Percentiles rank a stretch among this genome's conserved stretches.
These are phyloP conservation scores for Helicosporidium sp. DNA, from an alignment of 139 green algal genomes.

Conservation along the genomic window DNA sequence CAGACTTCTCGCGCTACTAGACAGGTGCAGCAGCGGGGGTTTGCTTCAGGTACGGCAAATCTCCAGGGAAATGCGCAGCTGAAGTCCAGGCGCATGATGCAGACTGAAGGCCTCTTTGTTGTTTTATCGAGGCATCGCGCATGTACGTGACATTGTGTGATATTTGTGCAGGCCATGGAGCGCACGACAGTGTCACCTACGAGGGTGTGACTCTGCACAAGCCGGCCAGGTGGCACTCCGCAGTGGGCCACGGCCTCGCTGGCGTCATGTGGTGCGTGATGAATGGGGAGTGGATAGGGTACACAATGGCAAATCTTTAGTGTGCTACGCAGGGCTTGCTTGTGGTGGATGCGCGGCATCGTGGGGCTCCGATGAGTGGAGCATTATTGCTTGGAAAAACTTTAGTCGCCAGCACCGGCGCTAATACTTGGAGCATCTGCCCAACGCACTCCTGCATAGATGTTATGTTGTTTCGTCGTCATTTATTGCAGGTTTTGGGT, in stretches of 20 bases:
- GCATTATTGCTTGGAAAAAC: neutral
- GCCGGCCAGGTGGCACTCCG: slow-evolving; percentile 26
- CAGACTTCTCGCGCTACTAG: neutral
- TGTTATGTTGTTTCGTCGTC: neutral
- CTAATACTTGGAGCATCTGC: no score
- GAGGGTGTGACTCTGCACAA: slow-evolving; percentile 42
- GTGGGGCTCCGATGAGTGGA: neutral
- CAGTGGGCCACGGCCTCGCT: slow-evolving; percentile 27
- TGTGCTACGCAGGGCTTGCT: neutral
- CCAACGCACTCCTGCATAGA: no score
- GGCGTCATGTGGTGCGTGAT: slow-evolving; percentile 40
- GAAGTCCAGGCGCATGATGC: neutral
- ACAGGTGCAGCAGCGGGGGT: slow-evolving; percentile 6
- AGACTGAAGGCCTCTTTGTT: neutral
- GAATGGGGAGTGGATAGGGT: neutral
- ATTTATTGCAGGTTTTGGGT: slow-evolving; percentile 42
- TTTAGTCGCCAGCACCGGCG: neutral
- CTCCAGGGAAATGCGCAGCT: neutral
- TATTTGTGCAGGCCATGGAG: slow-evolving; percentile 5
- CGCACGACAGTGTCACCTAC: slow-evolving; percentile 28
- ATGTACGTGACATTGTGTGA: neutral
- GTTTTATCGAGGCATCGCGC: neutral
- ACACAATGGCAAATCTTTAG: neutral
- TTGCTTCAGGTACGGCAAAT: slow-evolving; percentile 9
- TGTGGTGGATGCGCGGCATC: neutral